Conservation (phyloP, 2,329 filamentous ascomycete species). For the Colletotrichum sublineola region DNA sequence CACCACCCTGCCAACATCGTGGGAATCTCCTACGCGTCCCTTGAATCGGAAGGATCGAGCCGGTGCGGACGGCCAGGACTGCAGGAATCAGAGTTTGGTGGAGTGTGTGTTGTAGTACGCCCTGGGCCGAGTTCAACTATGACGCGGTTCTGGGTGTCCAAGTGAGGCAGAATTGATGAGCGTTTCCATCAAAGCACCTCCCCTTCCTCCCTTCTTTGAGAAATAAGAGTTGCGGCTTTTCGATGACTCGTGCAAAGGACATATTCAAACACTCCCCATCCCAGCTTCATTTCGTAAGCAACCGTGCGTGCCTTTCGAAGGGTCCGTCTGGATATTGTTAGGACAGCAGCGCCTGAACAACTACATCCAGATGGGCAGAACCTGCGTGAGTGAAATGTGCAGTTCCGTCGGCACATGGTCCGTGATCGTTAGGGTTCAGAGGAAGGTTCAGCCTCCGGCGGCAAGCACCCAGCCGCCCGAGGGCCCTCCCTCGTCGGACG, state of each 20-base stretch:
- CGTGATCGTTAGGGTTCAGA: neutral
- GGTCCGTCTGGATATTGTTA: no score
- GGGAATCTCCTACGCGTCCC: neutral
- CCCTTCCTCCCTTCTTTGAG: fast-evolving
- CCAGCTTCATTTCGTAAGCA: neutral
- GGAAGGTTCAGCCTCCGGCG: neutral
- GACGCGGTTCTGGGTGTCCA: neutral
- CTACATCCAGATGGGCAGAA: no score
- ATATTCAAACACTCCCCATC: neutral
- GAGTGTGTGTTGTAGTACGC: neutral
- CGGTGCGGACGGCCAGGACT: no score
- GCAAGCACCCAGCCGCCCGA: neutral
- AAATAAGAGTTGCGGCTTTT: neutral
- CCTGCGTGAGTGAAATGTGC: neutral
- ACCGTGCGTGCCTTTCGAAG: neutral
- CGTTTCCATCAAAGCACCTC: neutral
- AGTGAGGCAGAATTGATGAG: neutral
- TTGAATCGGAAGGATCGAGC: no score
- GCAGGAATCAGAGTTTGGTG: neutral
- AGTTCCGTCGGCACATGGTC: neutral
- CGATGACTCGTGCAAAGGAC: neutral
- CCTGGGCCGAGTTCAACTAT: neutral
- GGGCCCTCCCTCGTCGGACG: neutral
- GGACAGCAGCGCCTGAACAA: neutral
- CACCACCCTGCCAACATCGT: neutral